These are phyloP conservation scores for Trichoderma gracile DNA, from an alignment of 2,329 filamentous ascomycete genomes.

Conservation along the genomic window DNA sequence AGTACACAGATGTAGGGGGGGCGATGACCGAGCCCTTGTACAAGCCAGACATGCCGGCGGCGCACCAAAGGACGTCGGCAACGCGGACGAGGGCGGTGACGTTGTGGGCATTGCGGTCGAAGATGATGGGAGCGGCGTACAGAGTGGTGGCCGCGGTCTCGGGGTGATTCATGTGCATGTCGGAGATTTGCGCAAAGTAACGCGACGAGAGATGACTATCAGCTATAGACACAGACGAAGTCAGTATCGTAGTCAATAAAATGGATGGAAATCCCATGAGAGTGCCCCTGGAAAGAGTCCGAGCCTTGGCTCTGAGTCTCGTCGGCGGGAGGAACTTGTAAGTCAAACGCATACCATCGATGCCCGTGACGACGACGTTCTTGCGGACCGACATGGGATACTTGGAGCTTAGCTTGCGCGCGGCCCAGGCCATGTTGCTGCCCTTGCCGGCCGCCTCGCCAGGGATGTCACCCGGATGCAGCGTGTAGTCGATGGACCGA, in stretches of 20 bases:
- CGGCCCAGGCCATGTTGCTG: slow-evolving; percentile 72
- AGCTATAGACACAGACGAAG: slow-evolving; percentile 45
- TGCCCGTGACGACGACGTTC: slow-evolving; percentile 68
- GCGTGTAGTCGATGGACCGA: slow-evolving; percentile 64
- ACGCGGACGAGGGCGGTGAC: slow-evolving; percentile 69
- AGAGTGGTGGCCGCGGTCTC: slow-evolving; percentile 63
- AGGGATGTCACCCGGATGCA: slow-evolving; percentile 65
- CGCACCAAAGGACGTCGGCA: slow-evolving; percentile 71
- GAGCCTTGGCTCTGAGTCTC: background rate
- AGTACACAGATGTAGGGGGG: slow-evolving; percentile 74
- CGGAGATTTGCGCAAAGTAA: slow-evolving; percentile 66
- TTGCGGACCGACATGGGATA: slow-evolving; percentile 56
- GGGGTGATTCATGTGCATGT: slow-evolving; percentile 61
- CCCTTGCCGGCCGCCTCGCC: slow-evolving; percentile 73
- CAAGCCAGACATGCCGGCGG: slow-evolving; percentile 68
- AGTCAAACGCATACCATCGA: slow-evolving; percentile 61
- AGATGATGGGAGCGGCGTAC: slow-evolving; percentile 71
- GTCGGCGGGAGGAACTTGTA: too few species aligned
- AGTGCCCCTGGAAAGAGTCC: background rate
- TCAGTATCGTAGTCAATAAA: too few species aligned
- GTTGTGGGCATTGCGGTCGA: slow-evolving; percentile 70
- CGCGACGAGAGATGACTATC: slow-evolving; percentile 69
- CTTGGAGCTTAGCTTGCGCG: slow-evolving; percentile 63
- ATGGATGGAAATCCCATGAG: background rate
- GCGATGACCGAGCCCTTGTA: slow-evolving; percentile 64